Evolutionary conservation across 176 grass and related monocot species (phyloP).

Genomic region (Alloteropsis semialata): DNA sequence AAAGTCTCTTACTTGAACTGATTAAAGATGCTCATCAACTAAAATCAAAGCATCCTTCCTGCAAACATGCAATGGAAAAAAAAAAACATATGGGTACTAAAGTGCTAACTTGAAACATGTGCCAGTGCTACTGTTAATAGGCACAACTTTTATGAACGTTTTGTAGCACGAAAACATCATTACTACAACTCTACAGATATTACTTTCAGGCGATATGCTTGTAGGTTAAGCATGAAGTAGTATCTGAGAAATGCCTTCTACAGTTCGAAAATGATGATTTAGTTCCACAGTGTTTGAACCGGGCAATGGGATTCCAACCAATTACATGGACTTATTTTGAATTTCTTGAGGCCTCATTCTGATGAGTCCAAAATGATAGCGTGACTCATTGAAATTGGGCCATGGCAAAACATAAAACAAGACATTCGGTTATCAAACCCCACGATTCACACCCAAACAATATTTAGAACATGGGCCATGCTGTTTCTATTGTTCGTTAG

Average conservation of each 20-base stretch:
- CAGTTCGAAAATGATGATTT: background rate
- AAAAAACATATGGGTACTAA: slow-evolving; percentile 24
- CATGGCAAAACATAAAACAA: background rate
- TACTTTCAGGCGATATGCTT: background rate
- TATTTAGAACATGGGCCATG: background rate
- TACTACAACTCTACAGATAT: too few species aligned
- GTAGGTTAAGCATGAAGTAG: background rate
- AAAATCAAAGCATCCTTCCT: slow-evolving; percentile 68
- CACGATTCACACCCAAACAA: background rate
- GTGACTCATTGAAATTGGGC: background rate
- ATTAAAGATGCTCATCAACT: slow-evolving; percentile 67
- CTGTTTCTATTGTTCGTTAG: background rate
- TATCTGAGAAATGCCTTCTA: background rate
- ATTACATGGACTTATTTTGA: background rate
- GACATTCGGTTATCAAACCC: background rate
- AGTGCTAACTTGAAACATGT: slow-evolving; percentile 8
- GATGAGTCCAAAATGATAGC: background rate
- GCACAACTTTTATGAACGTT: background rate
- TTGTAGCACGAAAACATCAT: too few species aligned
- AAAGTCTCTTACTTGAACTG: slow-evolving; percentile 67
- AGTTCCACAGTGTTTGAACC: background rate
- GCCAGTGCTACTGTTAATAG: background rate
- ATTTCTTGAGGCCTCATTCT: background rate
- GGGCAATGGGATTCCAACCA: background rate
- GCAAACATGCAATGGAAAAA: slow-evolving; percentile 43